These are phyloP conservation scores for Chaetomium sp. DNA, from an alignment of 2,329 filamentous ascomycete genomes.

Conservation along the genomic window DNA sequence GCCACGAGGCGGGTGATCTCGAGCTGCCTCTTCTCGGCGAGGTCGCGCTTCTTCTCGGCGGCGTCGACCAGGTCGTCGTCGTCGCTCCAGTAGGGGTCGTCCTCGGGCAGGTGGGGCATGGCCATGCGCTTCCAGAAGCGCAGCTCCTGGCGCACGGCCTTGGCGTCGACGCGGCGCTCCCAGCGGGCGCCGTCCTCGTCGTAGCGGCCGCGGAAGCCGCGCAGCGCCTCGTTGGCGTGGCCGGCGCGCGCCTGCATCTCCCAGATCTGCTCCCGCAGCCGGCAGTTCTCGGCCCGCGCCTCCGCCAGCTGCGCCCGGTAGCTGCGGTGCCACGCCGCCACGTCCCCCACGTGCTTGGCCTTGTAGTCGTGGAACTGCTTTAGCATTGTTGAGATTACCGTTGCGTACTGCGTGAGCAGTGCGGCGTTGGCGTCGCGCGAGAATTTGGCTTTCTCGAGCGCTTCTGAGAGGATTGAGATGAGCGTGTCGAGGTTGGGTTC, in stretches of 20 bases:
- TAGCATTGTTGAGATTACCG: slow-evolving; percentile 59
- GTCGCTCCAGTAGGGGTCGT: slow-evolving; percentile 64
- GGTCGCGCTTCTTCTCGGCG: slow-evolving; percentile 58
- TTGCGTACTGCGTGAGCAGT: slow-evolving; percentile 60
- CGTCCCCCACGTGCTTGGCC: slow-evolving; percentile 61
- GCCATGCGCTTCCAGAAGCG: slow-evolving; percentile 69
- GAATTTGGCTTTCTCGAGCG: slow-evolving; percentile 63
- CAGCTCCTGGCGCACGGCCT: slow-evolving; percentile 58
- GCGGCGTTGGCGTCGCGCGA: slow-evolving; percentile 62
- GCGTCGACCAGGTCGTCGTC: slow-evolving; percentile 66
- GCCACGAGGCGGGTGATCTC: slow-evolving; percentile 2
- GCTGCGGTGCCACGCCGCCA: slow-evolving; percentile 65
- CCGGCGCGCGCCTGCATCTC: slow-evolving; percentile 65
- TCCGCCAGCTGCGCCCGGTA: slow-evolving; percentile 67
- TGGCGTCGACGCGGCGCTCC: slow-evolving; percentile 56
- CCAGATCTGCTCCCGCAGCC: slow-evolving; percentile 66
- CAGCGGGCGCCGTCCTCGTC: slow-evolving; percentile 59
- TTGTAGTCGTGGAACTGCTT: slow-evolving; percentile 69
- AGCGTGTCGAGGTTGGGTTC: slow-evolving; percentile 62
- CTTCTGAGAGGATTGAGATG: slow-evolving; percentile 62
- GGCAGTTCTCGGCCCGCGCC: slow-evolving; percentile 64
- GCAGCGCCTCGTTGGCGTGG: slow-evolving; percentile 59
- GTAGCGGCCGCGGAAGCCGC: slow-evolving; percentile 58
- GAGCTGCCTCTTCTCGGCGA: slow-evolving; percentile 44
- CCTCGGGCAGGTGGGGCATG: slow-evolving; percentile 61